Evolutionary conservation across 306 rosid species (phyloP), one percentile per base, ranked within the genome.

Genomic region (Ammopiptanthus mongolicus): DNA sequence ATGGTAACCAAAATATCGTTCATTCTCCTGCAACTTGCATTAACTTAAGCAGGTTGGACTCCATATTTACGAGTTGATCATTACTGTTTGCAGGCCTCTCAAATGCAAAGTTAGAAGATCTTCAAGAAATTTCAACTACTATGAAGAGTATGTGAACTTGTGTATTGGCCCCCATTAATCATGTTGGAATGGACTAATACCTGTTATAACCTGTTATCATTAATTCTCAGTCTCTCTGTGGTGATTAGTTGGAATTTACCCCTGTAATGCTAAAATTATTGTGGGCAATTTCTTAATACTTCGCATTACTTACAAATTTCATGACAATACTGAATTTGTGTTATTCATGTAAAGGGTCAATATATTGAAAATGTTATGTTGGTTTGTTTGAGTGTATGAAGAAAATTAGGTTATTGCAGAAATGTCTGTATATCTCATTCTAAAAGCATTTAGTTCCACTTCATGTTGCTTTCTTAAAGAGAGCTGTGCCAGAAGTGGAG

Each of bases 41-140:
- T 15, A 29, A 8, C 41, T 48, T 77, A 34, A 13, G 56, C 10
- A 22, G 25, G 39, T 55, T 51, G 39, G 55, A 74, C 18, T 68
- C 15, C 50, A 11, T 62, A 37, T 13, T 67, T 69, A 61, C 71
- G 53, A 65, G 22, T 59, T 57, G 64, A 11, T 55, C 15, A 7
- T 68, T 78, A 23, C 34, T 68, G 21, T 70, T 84, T 71, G 77
- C 89, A 93, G 97, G 96, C 70, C 75, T 91, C 80, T 73, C 86
- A 39, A 83, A 73, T 64, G 69, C 61, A 28, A 84, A 60, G 41
- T 67, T 82, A 78, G 96, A 81, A 47, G 88, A 84, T 48, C 85
- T 76, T 69, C 69, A 81, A 81, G 74, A 58, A 71, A 71, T 76
- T 87, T 62, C 58, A 52, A 77, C 37, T 57, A 37, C 77, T 39